These are phyloP conservation scores for Fonsecaea nubica DNA, from an alignment of 2,329 filamentous ascomycete species.

Conservation along the genomic window DNA sequence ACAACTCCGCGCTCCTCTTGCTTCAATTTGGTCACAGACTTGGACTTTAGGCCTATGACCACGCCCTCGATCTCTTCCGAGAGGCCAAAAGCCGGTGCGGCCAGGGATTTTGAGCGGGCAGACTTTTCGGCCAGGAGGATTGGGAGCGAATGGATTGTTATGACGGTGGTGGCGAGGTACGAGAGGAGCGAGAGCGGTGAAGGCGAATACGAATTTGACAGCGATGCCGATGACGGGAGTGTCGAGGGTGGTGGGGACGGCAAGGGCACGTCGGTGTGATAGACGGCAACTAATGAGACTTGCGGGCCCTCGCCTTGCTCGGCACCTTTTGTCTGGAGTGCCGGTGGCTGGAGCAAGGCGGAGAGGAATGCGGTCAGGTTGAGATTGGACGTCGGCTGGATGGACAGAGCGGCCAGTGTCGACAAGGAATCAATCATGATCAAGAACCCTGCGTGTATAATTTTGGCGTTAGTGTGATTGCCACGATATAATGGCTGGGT, in stretches of 20 bases:
- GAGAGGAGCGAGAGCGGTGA: conserved; percentile 73
- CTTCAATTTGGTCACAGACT: conserved; percentile 15
- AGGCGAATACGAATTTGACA: conserved; percentile 59
- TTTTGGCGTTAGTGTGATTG: not conserved
- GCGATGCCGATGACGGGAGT: conserved; percentile 25
- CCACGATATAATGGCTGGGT: not conserved
- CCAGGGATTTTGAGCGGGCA: conserved; percentile 76
- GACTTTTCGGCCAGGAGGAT: conserved; percentile 76
- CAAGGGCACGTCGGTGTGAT: conserved; percentile 80
- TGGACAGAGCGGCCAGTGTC: conserved; percentile 30
- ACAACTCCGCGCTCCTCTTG: conserved; percentile 64
- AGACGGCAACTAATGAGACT: conserved; percentile 76
- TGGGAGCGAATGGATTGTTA: conserved; percentile 73
- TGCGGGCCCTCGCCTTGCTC: conserved; percentile 42
- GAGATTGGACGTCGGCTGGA: conserved; percentile 44
- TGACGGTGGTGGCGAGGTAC: conserved; percentile 87
- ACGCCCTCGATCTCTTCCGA: conserved; percentile 79
- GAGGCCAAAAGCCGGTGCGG: conserved; percentile 79
- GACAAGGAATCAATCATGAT: conserved; percentile 37
- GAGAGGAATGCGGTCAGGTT: conserved; percentile 73
- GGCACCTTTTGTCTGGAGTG: conserved; percentile 34
- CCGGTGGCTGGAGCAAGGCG: conserved; percentile 66
- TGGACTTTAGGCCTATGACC: conserved; percentile 65
- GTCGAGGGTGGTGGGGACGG: conserved; percentile 32
- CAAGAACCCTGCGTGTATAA: conserved; percentile 22